Percentiles rank a stretch among this genome's conserved stretches.
Conservation (phyloP, 805 yeast genomes). For the Nakazawaea molendinolei region DNA sequence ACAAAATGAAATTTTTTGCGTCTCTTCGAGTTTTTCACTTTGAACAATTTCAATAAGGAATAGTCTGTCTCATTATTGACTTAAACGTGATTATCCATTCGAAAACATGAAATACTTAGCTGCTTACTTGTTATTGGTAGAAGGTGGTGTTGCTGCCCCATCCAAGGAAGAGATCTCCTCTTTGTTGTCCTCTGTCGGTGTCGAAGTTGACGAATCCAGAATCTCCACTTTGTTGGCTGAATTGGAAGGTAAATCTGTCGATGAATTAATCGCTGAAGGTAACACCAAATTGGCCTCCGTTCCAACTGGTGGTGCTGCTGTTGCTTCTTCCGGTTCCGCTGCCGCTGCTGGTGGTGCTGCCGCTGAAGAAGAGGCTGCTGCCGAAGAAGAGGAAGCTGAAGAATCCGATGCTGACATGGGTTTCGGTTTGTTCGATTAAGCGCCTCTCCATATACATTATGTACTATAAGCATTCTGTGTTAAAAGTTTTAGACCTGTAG, state of each 20-base stretch:
- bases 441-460: too few relatives aligned
- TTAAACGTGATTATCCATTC: conserved; percentile 67
- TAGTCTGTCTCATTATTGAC: conserved; percentile 67
- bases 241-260: conserved; percentile 88
- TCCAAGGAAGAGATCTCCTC: conserved; percentile 85
- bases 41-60: conserved; percentile 46
- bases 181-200: conserved; percentile 90
- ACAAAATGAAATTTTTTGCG: not conserved
- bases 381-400: conserved; percentile 55
- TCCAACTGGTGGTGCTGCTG: conserved; percentile 97
- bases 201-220: conserved; percentile 89
- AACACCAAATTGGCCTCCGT: conserved; percentile 93
- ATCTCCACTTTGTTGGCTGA: conserved; percentile 73
- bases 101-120: conserved; percentile 88
- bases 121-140: conserved; percentile 96
- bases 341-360: conserved; percentile 66
- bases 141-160: conserved; percentile 95
- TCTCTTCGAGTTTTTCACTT: not conserved
- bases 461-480: conserved; percentile 1
- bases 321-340: conserved; percentile 65
- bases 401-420: conserved; percentile 82
- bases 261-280: conserved; percentile 92
- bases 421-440: conserved; percentile 34
- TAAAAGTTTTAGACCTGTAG: not conserved
- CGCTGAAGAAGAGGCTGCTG: conserved; percentile 67